phyloP scores from a whole-genome alignment of 768 basidiomycete species.

The Hypholoma fasciculare region DNA sequence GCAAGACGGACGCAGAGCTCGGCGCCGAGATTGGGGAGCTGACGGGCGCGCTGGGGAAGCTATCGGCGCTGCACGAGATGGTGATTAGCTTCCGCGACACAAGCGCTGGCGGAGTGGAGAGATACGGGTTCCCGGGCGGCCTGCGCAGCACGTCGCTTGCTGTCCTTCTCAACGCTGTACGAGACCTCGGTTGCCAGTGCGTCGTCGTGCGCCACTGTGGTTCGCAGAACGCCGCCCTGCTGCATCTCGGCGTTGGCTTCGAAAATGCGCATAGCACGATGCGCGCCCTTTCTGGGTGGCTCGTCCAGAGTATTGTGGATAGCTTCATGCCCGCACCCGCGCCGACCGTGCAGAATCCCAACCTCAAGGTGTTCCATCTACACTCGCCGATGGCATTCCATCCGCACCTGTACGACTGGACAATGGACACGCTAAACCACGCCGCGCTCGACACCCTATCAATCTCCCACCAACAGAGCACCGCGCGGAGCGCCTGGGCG shows the following conservation, averaged over 20 bases:
- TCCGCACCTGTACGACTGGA: slow-evolving; percentile 20
- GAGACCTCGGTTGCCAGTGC: neutral
- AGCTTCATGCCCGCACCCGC: neutral
- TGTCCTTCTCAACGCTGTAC: neutral
- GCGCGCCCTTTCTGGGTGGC: neutral
- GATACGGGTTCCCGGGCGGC: slow-evolving; percentile 3
- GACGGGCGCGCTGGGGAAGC: neutral
- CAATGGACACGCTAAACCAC: slow-evolving; percentile 19
- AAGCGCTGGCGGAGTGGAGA: neutral
- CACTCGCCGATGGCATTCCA: slow-evolving; percentile 24
- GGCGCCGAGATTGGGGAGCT: neutral
- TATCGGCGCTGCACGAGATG: neutral
- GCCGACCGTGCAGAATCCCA: neutral
- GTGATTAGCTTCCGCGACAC: neutral
- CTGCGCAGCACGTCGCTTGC: neutral
- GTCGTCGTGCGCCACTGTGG: slow-evolving; percentile 7
- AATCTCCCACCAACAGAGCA: slow-evolving; percentile 17
- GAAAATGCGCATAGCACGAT: neutral
- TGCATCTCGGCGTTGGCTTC: neutral
- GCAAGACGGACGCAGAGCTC: slow-evolving; percentile 1
- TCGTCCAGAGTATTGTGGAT: neutral
- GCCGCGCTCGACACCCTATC: slow-evolving; percentile 22
- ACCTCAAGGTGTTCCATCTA: slow-evolving; percentile 19
- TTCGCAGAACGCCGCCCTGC: neutral
- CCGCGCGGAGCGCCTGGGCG: slow-evolving; percentile 15